phyloP scores from a whole-genome alignment of 192 early-diverging fungal species.

The Backusella westeae region DNA sequence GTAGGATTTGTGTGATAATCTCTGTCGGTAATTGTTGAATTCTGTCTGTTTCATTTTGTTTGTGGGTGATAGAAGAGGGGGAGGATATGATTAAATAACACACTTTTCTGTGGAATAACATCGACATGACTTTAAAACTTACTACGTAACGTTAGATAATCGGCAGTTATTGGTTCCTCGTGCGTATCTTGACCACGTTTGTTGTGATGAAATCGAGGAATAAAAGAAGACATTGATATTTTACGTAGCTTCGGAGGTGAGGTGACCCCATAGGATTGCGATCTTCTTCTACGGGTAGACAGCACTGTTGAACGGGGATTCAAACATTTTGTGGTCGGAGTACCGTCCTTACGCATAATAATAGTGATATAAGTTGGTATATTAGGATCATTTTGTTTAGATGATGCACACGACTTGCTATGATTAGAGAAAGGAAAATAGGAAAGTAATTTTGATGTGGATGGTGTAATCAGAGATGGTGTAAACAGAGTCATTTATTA shows the following conservation, averaged over 20 bases:
- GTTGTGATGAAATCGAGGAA: background rate
- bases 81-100: background rate
- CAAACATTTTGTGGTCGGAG: constrained; percentile 20
- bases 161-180: background rate
- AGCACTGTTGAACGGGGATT: background rate
- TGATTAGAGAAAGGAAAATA: constrained; percentile 13
- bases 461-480: background rate
- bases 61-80: background rate
- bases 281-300: background rate
- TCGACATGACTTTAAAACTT: background rate
- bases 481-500: constrained; percentile 1
- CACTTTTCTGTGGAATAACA: background rate
- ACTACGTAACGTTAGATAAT: background rate
- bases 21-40: constrained; percentile 20
- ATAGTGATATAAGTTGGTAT: constrained; percentile 21
- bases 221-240: constrained; percentile 12
- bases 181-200: background rate
- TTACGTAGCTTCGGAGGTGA: constrained; percentile 4
- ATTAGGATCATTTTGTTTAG: background rate
- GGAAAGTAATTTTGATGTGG: constrained; percentile 16
- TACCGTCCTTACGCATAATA: constrained; percentile 20
- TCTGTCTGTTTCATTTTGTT: constrained; percentile 7
- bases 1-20: constrained; percentile 13
- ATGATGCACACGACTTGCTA: background rate
- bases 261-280: background rate